Evolutionary conservation across 2,329 filamentous ascomycete genomes (phyloP), one percentile per base, ranked within the genome.

Genomic region (Penicillium nordicum): DNA sequence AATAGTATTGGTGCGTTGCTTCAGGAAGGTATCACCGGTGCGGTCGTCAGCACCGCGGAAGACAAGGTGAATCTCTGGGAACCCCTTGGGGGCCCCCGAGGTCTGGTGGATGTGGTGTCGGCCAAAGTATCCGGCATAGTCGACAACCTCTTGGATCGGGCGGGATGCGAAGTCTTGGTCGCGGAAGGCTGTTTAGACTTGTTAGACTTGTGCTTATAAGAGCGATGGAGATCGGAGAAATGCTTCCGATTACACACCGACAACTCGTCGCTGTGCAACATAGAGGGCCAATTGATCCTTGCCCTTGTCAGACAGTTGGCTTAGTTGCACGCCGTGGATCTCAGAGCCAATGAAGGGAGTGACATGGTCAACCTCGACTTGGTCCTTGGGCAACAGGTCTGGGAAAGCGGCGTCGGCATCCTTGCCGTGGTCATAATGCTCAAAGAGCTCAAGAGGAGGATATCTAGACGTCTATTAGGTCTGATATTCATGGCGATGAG

Each of bases 71-170:
- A 94, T 75, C 71, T 92, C 85, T 0, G 89, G 89, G 69, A 85
- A 82, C 4, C 87, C 88, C 59, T 84, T 84, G 0, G 90, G 90
- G 0, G 87, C 86, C 1, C 90, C 89, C 0, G 86, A 89, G 0
- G 88, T 89, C 4, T 89, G 89, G 65, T 93, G 90, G 56, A 93
- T 89, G 75, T 94, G 90, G 64, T 89, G 88, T 9, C 88, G 85
- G 45, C 90, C 90, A 67, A 92, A 94, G 76, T 92, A 92, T 50
- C 83, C 80, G 48, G 85, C 89, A 61, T 85, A 86, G 21, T 87
- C 80, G 37, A 91, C 78, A 1, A 87, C 89, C 9, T 89, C 80
- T 29, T 83, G 72, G 66, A 92, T 91, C 8, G 88, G 82, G 11
- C 91, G 79, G 61, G 88, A 80, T 38, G 84, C 84, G 62, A 88